Base-by-base conservation (phyloP, 2,329 filamentous ascomycete genomes). In the Trichoderma atrobrunneum region DNA sequence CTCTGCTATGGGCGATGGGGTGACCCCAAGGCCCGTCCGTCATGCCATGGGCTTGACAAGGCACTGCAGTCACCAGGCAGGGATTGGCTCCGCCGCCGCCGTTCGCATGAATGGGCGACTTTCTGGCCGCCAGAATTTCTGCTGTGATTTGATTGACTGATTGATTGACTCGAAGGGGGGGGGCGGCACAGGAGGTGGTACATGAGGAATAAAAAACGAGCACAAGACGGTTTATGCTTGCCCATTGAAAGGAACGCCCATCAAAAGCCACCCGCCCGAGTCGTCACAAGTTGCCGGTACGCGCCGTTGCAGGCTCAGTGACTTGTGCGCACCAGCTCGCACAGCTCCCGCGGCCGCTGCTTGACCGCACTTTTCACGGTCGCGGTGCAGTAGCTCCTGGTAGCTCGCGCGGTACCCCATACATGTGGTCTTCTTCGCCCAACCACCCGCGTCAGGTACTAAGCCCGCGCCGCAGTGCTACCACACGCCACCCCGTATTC, bases 11-110 rank as follows among this genome's bases (percentile, higher is more conserved):
- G 30, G 32, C 32, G 48, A 70, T 70, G 67, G 67, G 67, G 67
- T 69, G 66, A 61, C 57, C 8, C 28, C 56, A 60, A 34, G 30
- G 30, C 30, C 57, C 56, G 67, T 62, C 67, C 56, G 67, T 70
- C 67, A 70, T 70, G 67, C 67, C 67, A 70, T 70, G 57, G 67
- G 36, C 36, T 62, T 30, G 57, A 70, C 67, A 62, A 54, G 57
- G 67, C 36, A 43, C 30, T 39, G 54, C 28, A 51, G 54, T 18
- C 56, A 54, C 56, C 66, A 61, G 36, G 66, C 68, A 71, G 69
- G 69, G 69, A 36, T 71, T 18, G 21, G 69, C 68, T 71, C 68
- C 68, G 69, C 62, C 69, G 69, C 69, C 69, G 69, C 69, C 69
- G 68, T 71, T 71, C 69, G 69, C 69, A 71, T 71, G 61, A 71